Evolutionary conservation across 1,139 yeast genomes (phyloP).

Genomic region (Candida dubliniensis): DNA sequence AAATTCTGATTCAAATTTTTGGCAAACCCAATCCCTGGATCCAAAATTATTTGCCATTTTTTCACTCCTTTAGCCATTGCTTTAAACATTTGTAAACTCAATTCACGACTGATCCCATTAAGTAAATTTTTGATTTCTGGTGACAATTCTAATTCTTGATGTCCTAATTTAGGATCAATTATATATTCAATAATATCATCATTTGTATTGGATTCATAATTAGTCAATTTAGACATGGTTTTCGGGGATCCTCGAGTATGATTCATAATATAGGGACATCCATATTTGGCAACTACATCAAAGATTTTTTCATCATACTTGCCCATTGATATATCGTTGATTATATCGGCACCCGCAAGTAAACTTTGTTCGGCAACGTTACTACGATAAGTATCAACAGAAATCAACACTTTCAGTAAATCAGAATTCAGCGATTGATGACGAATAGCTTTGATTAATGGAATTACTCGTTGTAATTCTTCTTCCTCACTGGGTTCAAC

Average conservation of each 20-base stretch:
- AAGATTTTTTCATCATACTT: slow-evolving; percentile 64
- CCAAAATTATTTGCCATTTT: slow-evolving; percentile 89
- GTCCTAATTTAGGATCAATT: slow-evolving; percentile 33
- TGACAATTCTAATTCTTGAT: slow-evolving; percentile 18
- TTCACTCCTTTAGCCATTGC: slow-evolving; percentile 67
- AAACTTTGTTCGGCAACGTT: slow-evolving; percentile 71
- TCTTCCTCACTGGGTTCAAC: slow-evolving; percentile 56
- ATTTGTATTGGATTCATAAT: slow-evolving; percentile 49
- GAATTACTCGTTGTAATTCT: slow-evolving; percentile 66
- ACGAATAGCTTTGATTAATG: slow-evolving; percentile 66
- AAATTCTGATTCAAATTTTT: slow-evolving; percentile 70
- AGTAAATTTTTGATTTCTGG: slow-evolving; percentile 36
- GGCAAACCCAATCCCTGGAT: slow-evolving; percentile 96
- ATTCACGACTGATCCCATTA: slow-evolving; percentile 62
- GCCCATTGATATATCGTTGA: slow-evolving; percentile 92
- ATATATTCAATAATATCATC: slow-evolving; percentile 41
- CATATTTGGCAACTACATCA: slow-evolving; percentile 60
- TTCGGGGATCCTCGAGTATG: slow-evolving; percentile 84
- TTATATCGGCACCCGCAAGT: slow-evolving; percentile 80
- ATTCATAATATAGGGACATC: slow-evolving; percentile 77
- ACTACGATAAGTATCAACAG: slow-evolving; percentile 84
- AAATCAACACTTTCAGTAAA: slow-evolving; percentile 52
- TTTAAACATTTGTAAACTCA: slow-evolving; percentile 52
- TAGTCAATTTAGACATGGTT: slow-evolving; percentile 65
- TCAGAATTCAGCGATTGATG: slow-evolving; percentile 21